phyloP scores from a whole-genome alignment of 768 basidiomycete species.

The Mycena rosella region DNA sequence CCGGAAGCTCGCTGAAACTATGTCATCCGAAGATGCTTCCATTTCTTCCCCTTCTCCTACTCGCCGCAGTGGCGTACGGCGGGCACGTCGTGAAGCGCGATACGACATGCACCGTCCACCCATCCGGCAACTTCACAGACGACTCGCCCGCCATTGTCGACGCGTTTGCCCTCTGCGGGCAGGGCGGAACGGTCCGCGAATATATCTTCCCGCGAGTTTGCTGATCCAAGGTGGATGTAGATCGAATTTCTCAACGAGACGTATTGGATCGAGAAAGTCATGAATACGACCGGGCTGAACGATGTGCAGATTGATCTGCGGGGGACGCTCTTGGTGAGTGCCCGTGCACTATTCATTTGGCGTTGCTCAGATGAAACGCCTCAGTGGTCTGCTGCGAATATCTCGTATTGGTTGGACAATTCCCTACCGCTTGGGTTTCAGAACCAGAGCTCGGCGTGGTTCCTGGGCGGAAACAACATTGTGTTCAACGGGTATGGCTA shows the following conservation, averaged over 20 bases:
- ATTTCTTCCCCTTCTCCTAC: slow-evolving; percentile 2
- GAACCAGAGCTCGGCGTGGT: slow-evolving; percentile 53
- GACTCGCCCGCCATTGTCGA: slow-evolving; percentile 42
- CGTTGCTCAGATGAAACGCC: neutral
- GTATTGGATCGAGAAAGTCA: slow-evolving; percentile 50
- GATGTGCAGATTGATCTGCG: slow-evolving; percentile 49
- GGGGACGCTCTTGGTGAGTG: slow-evolving; percentile 51
- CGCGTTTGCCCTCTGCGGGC: slow-evolving; percentile 37
- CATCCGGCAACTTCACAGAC: slow-evolving; percentile 39
- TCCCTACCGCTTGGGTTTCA: slow-evolving; percentile 50
- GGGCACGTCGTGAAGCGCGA: slow-evolving; percentile 18
- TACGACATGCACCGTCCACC: slow-evolving; percentile 36
- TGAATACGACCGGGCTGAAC: slow-evolving; percentile 49
- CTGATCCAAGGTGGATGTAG: slow-evolving; percentile 22
- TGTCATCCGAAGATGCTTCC: slow-evolving; percentile 11
- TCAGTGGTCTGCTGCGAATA: slow-evolving; percentile 49
- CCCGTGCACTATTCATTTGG: neutral
- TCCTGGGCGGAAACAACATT: slow-evolving; percentile 49
- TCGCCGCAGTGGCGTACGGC: slow-evolving; percentile 2
- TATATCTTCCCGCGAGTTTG: neutral
- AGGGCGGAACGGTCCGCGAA: slow-evolving; percentile 11
- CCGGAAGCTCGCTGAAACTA: neutral
- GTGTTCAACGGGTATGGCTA: slow-evolving; percentile 46
- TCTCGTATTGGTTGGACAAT: slow-evolving; percentile 53
- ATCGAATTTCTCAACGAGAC: slow-evolving; percentile 47